Base-by-base conservation (phyloP, 495 filamentous ascomycete genomes). In the Aspergillus ostianus region DNA sequence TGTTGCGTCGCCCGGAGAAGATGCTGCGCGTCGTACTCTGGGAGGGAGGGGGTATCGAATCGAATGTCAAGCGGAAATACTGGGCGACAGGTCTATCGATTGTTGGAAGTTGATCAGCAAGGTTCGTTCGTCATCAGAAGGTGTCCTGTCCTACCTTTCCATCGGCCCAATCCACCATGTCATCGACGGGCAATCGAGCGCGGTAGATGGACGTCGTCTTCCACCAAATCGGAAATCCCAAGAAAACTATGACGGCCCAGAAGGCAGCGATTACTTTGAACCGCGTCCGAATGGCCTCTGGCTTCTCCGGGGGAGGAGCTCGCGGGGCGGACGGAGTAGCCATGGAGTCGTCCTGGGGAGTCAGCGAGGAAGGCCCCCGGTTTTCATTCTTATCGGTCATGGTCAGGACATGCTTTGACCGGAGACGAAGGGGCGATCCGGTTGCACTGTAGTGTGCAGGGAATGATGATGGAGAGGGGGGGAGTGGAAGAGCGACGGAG, bases 201-300 rank as follows among this genome's bases (percentile, higher is more conserved):
- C 94, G 85, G 76, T 97, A 91, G 65, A 98, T 94, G 0, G 90
- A 88, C 0, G 95, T 98, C n/a, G 94, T 98, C 70, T 87, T 86
- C 86, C 91, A 91, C 94, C 94, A 98, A 86, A 96, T 87, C 63
- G 94, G 94, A 60, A 98, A 74, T 18, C 94, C 95, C 18, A 98
- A 78, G 32, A 89, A 84, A 23, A 96, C 69, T 13, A 95, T 91
- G 17, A 97, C 86, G 19, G 84, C 78, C 95, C 94, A 98, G 67
- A 98, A 98, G 6, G 94, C 92, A 53, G 90, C 72, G 64, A 98
- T 87, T 49, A 98, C 89, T 55, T 75, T 79, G 54, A 82, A 82
- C 52, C 93, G 87, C 47, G 83, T 81, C 66, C 82, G 83, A 20
- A 90, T 77, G 53, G 86, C 85, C 59, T 87, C 84, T 45, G 81